Evolutionary conservation across 2,329 filamentous ascomycete genomes (phyloP).

Genomic region (Colletotrichum acutatum): DNA sequence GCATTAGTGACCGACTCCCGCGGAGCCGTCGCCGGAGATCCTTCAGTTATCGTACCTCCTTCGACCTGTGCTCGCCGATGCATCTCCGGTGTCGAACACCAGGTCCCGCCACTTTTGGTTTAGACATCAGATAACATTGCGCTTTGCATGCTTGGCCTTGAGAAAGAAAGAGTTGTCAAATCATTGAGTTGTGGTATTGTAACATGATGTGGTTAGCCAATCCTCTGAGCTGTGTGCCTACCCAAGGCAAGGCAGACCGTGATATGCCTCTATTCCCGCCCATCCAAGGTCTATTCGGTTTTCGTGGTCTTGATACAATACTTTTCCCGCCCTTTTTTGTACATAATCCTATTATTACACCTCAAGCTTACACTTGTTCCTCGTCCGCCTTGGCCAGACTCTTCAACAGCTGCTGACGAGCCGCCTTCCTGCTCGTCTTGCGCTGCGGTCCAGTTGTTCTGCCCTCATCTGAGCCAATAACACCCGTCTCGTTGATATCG

Average conservation of each 20-base stretch:
- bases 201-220: not conserved
- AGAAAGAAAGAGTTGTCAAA: not conserved
- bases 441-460: conserved; percentile 46
- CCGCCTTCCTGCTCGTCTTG: conserved; percentile 53
- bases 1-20: conserved; percentile 28
- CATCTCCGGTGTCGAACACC: conserved; percentile 20
- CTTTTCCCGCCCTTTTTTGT: conserved; percentile 20
- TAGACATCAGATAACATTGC: not conserved
- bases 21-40: conserved; percentile 36
- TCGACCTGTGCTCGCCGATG: not conserved
- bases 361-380: not conserved
- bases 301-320: conserved; percentile 25
- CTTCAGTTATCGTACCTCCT: not conserved
- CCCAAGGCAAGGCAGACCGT: not conserved
- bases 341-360: conserved; percentile 22
- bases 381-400: conserved; percentile 51
- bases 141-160: not conserved
- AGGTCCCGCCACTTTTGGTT: not conserved
- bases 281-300: not conserved
- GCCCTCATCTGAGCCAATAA: conserved; percentile 42
- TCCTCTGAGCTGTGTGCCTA: not conserved
- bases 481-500: conserved; percentile 45
- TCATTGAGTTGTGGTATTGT: conserved; percentile 24
- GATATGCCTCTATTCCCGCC: conserved; percentile 11
- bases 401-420: conserved; percentile 51